Conservation (phyloP, 345 rosid species). For the Dovyalis caffra region DNA sequence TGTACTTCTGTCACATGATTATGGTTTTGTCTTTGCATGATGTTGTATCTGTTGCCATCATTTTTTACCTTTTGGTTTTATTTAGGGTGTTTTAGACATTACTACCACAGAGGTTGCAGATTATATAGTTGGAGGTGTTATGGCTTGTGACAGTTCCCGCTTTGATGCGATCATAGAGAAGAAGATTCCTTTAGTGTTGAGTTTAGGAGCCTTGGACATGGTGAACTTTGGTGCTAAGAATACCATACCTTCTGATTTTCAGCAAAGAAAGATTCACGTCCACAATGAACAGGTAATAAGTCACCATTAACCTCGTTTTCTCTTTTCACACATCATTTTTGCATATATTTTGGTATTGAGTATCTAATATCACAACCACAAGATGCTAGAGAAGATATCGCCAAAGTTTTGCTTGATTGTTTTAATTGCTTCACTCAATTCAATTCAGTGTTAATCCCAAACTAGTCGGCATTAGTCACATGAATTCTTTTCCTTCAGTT, state of each 20-base stretch:
- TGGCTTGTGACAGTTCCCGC: conserved; percentile 89
- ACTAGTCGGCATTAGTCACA: neutral
- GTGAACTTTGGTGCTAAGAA: conserved; percentile 85
- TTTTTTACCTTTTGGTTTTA: conserved; percentile 1
- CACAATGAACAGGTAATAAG: conserved; percentile 76
- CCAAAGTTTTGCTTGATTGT: neutral
- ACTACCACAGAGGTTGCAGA: conserved; percentile 97
- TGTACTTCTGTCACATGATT: neutral
- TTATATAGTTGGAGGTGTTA: conserved; percentile 84
- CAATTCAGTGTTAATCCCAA: neutral
- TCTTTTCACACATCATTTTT: neutral
- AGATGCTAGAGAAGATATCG: neutral
- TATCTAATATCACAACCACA: neutral
- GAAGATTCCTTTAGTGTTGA: conserved; percentile 81
- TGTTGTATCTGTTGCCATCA: neutral
- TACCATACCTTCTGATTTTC: conserved; percentile 65
- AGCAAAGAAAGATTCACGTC: conserved; percentile 63
- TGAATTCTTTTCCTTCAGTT: too few relatives aligned
- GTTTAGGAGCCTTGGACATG: conserved; percentile 93
- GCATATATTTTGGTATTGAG: neutral
- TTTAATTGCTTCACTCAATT: neutral
- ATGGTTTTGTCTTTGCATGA: neutral
- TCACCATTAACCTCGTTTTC: neutral
- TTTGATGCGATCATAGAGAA: conserved; percentile 70
- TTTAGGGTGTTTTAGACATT: conserved; percentile 77